Evolutionary conservation across 2,329 filamentous ascomycete genomes (phyloP), one percentile per base, ranked within the genome.

Genomic region (Ophiocordyceps camponoti-floridani): DNA sequence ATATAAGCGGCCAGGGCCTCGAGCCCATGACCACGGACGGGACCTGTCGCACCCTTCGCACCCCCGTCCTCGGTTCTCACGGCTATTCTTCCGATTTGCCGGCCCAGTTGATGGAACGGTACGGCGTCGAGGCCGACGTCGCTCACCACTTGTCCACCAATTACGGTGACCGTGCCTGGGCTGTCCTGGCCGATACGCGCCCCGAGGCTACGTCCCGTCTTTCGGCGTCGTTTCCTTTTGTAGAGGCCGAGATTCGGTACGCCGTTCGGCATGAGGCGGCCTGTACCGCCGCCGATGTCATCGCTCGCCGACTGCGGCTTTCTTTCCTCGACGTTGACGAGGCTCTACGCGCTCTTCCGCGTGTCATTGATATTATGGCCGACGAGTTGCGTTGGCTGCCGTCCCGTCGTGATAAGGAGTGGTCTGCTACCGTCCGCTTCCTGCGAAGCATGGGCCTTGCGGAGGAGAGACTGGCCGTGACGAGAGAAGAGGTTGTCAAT

Each of bases 321-420:
- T 79, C 82, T n/a, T 86, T 86, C 65, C 63, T 86, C 49, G 84
- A 86, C 58, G 79, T 79, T 1, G 73, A 83, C 56, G 77, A 77
- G 26, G 77, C 81, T 0, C 69, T 85, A 11, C 73, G 81, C 55
- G 74, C 79, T 1, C 69, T 86, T 16, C 81, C 82, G 8, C 65
- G 62, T 18, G 75, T 86, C 45, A 82, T 86, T 50, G 81, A 85
- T 54, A 60, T 85, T 43, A 84, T 86, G 77, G 72, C 63, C 27
- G 75, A 79, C 49, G 80, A 86, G 61, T 65, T 84, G 42, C 62
- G 70, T 43, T 86, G 81, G 81, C 69, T 67, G 52, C 61, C 61
- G 44, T 66, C 67, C 46, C 66, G 81, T 47, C 77, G 77, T 61
- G 67, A 77, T 19, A 48, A 52, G 0, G 63, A 66, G 55, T 67